Base-by-base conservation (phyloP, 257 asterid genomes). In the Solanum acaule region DNA sequence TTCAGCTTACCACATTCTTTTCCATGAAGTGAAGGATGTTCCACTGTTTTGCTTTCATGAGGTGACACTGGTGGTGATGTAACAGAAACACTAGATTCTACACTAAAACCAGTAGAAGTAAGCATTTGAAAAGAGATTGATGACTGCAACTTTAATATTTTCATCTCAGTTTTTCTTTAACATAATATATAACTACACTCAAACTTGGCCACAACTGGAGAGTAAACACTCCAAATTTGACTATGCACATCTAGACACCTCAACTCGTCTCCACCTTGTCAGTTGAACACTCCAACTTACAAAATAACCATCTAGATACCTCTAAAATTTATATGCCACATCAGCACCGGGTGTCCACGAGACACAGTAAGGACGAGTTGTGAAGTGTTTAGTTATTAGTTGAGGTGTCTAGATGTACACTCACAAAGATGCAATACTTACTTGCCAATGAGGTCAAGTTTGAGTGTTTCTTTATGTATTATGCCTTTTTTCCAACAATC, bases 31-130 rank as follows among this genome's bases (percentile, higher is more conserved):
- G 90, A 86, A 85, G 87, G 67, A 89, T 88, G 77, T 70, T 72
- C 79, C 72, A 88, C 82, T 29, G 35, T 38, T 75, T 91, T 90
- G 90, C 70, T 79, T 84, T 90, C 91, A 88, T 91, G 75, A 87
- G 88, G 37, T 14, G 92, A 89, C 65, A 88, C 79, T 83, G 91
- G 37, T n/a, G 93, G 63, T 87, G 91, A 87, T 88, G 91, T 85
- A 70, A 87, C 87, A 84, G 88, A 78, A 27, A 25, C 89, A 76
- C 42, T 84, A 79, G 86, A 68, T 68, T 87, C 79, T 37, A 63
- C 84, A 65, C 29, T 15, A 49, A 56, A 9, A 23, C 13, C 23
- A 70, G 63, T 23, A 86, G 33, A 65, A 23, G 81, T 85, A 86
- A 73, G 91, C 86, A 89, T 91, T 84, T 86, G 84, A 61, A 90